Percentiles rank a stretch among this genome's conserved stretches.
phyloP scores from a whole-genome alignment of 495 filamentous ascomycete species.

The Hyaloscypha hepaticicola region DNA sequence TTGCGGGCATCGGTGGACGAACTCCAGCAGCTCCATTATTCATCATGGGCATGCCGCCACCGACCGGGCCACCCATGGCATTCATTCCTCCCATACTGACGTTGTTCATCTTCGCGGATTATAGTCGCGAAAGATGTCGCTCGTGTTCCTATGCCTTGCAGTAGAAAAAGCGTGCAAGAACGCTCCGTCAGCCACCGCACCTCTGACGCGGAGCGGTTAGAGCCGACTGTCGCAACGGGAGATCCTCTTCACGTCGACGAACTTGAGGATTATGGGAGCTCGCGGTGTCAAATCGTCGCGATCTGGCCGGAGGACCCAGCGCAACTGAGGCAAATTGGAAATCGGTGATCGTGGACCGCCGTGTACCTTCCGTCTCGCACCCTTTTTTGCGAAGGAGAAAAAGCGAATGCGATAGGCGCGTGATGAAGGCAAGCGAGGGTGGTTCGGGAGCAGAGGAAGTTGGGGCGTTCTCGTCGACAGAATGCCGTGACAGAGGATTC shows the following conservation, averaged over 20 bases:
- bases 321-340: conserved; percentile 23
- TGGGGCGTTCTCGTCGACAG: conserved; percentile 9
- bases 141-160: conserved; percentile 10
- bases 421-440: conserved; percentile 23
- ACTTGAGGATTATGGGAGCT: conserved; percentile 2
- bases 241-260: conserved; percentile 7
- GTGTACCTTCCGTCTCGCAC: conserved; percentile 19
- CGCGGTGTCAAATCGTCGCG: conserved; percentile 7
- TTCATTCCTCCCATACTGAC: conserved; percentile 69
- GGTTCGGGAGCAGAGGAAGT: conserved; percentile 4
- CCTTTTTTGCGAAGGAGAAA: conserved; percentile 23
- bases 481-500: conserved; percentile 3
- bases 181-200: conserved; percentile 31
- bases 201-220: conserved; percentile 29
- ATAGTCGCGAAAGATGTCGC: conserved; percentile 27
- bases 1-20: conserved; percentile 31
- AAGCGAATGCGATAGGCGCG: conserved; percentile 31
- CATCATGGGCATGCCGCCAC: conserved; percentile 68
- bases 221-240: conserved; percentile 29
- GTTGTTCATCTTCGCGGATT: conserved; percentile 61
- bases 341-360: conserved; percentile 21
- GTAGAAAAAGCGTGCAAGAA: conserved; percentile 12
- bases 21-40: conserved; percentile 51
- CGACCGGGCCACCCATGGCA: conserved; percentile 61
- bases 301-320: not conserved